Evolutionary conservation across 805 yeast genomes (phyloP).

Genomic region (Metschnikowia orientalis): DNA sequence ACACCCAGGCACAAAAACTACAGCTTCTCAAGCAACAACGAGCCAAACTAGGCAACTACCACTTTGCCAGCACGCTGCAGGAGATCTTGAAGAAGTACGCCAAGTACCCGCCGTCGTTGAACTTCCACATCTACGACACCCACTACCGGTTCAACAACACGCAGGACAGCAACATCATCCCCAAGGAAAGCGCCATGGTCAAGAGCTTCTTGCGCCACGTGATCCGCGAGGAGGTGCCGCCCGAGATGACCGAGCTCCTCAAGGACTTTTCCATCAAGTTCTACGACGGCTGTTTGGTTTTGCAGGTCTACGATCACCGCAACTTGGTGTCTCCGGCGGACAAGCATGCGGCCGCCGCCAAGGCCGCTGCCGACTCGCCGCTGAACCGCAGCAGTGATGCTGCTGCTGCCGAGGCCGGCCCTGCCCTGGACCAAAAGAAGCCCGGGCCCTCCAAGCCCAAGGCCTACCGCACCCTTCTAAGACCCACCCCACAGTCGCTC

Average conservation of each 20-base stretch:
- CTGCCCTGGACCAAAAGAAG: background rate
- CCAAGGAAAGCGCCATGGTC: conserved; percentile 71
- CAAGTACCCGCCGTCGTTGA: conserved; percentile 73
- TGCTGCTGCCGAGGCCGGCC: background rate
- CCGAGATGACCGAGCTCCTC: conserved; percentile 82
- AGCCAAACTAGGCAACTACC: conserved; percentile 34
- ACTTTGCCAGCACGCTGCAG: conserved; percentile 66
- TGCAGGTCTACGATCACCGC: conserved; percentile 86
- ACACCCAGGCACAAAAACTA: conserved; percentile 19
- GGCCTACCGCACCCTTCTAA: conserved; percentile 69
- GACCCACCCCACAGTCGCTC: conserved; percentile 75
- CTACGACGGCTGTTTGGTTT: conserved; percentile 85
- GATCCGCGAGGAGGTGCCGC: conserved; percentile 78
- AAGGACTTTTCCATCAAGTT: conserved; percentile 80
- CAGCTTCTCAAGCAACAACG: conserved; percentile 18
- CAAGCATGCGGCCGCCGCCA: background rate
- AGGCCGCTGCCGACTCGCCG: background rate
- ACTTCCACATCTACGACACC: conserved; percentile 85
- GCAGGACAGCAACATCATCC: conserved; percentile 71
- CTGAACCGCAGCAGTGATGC: conserved; percentile 3
- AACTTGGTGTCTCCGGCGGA: conserved; percentile 28
- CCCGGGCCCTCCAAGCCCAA: conserved; percentile 47
- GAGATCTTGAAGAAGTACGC: conserved; percentile 74
- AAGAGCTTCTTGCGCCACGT: conserved; percentile 78
- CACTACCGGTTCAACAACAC: conserved; percentile 89